Evolutionary conservation across 345 rosid genomes (phyloP).

Genomic region (Acer negundo): DNA sequence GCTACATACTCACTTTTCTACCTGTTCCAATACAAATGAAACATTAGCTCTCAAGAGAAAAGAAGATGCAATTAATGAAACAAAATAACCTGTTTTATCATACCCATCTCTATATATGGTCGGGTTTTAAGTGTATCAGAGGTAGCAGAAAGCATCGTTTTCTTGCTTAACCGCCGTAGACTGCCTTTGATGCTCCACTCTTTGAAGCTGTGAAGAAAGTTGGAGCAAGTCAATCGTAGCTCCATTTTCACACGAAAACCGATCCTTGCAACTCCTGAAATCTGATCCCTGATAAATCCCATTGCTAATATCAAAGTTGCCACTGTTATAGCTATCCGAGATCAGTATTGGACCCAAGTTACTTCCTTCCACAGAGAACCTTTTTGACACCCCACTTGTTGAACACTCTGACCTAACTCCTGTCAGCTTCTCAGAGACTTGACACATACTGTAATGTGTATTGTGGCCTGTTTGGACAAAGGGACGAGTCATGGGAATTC

Average conservation of each 20-base stretch:
- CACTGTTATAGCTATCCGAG: conserved; percentile 31
- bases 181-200: conserved; percentile 69
- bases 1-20: neutral
- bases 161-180: conserved; percentile 53
- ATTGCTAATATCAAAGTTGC: conserved; percentile 31
- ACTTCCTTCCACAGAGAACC: conserved; percentile 37
- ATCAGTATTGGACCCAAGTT: conserved; percentile 30
- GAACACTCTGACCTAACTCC: conserved; percentile 33
- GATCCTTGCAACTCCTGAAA: conserved; percentile 30
- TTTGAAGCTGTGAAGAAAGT: conserved; percentile 72
- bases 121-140: conserved; percentile 30
- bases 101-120: neutral
- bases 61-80: no score
- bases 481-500: conserved; percentile 38
- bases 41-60: neutral
- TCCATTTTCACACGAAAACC: conserved; percentile 36
- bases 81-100: neutral
- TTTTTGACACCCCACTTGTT: conserved; percentile 29
- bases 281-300: conserved; percentile 37
- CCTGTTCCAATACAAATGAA: conserved; percentile 5
- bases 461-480: conserved; percentile 33
- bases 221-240: conserved; percentile 68
- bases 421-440: conserved; percentile 30
- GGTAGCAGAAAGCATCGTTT: conserved; percentile 44
- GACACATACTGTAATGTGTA: conserved; percentile 23